phyloP scores from a whole-genome alignment of 441 rosid species.

The Syzygium syzygioides region DNA sequence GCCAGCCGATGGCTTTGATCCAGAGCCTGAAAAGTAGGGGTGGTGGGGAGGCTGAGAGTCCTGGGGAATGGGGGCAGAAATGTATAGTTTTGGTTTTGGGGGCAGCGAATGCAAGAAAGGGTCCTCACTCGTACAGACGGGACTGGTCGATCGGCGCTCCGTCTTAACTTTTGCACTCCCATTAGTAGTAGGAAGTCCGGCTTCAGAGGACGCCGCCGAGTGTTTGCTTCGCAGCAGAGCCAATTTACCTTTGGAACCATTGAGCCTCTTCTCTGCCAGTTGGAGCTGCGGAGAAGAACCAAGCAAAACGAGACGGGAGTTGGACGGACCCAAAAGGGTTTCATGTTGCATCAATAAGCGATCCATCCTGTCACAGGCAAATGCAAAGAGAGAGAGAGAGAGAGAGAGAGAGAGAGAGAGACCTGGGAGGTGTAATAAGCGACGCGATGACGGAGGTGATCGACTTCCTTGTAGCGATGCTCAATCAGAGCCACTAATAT shows the following conservation, averaged over 20 bases:
- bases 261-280: conserved; percentile 54
- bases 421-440: conserved; percentile 78
- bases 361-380: neutral
- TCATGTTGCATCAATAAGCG: neutral
- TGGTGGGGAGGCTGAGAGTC: conserved; percentile 12
- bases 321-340: neutral
- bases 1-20: conserved; percentile 17
- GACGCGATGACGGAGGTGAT: conserved; percentile 54
- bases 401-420: neutral
- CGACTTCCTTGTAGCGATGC: conserved; percentile 66
- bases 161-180: conserved; percentile 28
- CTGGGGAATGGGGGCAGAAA: conserved; percentile 40
- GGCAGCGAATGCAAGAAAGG: conserved; percentile 23
- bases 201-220: conserved; percentile 17
- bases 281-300: conserved; percentile 39
- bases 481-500: conserved; percentile 59
- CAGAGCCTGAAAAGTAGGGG: conserved; percentile 12
- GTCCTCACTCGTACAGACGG: conserved; percentile 20
- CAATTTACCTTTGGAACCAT: conserved; percentile 49
- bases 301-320: neutral
- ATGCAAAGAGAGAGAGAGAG: neutral
- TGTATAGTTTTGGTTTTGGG: conserved; percentile 40
- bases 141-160: conserved; percentile 29
- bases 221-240: conserved; percentile 40
- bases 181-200: conserved; percentile 12